These are phyloP conservation scores for Lactuca sativa DNA, from an alignment of 129 eudicot genomes.

Conservation along the genomic window DNA sequence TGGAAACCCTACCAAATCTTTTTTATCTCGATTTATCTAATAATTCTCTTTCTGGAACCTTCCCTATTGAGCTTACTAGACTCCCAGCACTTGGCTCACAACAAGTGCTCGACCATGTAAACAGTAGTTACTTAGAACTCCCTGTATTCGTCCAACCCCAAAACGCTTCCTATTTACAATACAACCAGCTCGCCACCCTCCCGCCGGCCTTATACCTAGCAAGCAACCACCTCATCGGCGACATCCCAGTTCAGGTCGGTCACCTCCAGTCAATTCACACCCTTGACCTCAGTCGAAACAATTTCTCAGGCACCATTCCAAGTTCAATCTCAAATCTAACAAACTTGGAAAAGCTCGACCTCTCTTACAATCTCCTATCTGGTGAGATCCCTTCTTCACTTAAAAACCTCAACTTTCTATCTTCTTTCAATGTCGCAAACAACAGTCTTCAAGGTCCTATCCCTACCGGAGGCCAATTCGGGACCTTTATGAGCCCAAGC, in stretches of 20 bases:
- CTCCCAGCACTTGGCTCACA: slow-evolving; percentile 43
- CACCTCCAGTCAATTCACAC: slow-evolving; percentile 48
- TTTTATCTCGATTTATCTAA: slow-evolving; percentile 65
- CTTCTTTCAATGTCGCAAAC: slow-evolving; percentile 59
- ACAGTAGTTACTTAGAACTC: slow-evolving; percentile 52
- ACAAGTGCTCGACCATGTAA: slow-evolving; percentile 36
- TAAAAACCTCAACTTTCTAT: slow-evolving; percentile 52
- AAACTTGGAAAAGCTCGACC: slow-evolving; percentile 57
- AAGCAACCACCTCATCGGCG: slow-evolving; percentile 51
- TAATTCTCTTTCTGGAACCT: slow-evolving; percentile 47
- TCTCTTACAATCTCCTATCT: slow-evolving; percentile 51
- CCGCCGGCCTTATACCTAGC: slow-evolving; percentile 68
- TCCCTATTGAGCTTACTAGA: slow-evolving; percentile 44
- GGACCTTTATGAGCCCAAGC: slow-evolving; percentile 50
- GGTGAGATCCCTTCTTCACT: slow-evolving; percentile 70
- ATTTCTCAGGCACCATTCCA: slow-evolving; percentile 61
- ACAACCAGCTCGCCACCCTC: slow-evolving; percentile 61
- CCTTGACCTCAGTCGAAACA: slow-evolving; percentile 60
- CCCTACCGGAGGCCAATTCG: slow-evolving; percentile 73
- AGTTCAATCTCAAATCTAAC: slow-evolving; percentile 52
- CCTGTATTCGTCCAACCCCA: slow-evolving; percentile 67
- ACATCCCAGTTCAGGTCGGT: slow-evolving; percentile 58
- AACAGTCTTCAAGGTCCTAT: slow-evolving; percentile 63
- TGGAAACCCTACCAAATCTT: slow-evolving; percentile 48
- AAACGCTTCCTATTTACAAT: slow-evolving; percentile 64